These are phyloP conservation scores for Bruguiera parviflora DNA, from an alignment of 345 rosid genomes.

Conservation along the genomic window DNA sequence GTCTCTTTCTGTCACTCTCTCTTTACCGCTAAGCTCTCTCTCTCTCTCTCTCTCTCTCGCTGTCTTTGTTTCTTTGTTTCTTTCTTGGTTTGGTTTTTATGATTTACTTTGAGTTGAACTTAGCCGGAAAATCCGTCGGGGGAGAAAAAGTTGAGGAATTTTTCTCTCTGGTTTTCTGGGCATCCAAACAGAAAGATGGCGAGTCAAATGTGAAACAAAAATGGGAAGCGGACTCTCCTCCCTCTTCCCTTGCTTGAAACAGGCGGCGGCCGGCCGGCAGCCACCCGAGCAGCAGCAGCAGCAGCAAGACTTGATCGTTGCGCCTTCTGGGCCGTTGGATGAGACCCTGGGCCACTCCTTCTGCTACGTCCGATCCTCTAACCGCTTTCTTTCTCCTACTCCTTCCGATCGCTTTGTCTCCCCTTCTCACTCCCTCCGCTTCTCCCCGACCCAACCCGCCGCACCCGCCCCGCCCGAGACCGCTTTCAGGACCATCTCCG, in stretches of 20 bases:
- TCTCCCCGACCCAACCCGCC: constrained; percentile 59
- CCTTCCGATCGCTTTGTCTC: constrained; percentile 85
- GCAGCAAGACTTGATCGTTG: constrained; percentile 44
- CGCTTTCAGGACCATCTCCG: constrained; percentile 81
- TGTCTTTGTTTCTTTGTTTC: not conserved
- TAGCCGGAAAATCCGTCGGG: not conserved
- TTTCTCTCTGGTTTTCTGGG: constrained; percentile 22
- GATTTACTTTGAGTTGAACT: not conserved
- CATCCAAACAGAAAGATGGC: constrained; percentile 31
- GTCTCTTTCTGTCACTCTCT: constrained; percentile 1
- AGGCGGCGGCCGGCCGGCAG: constrained; percentile 23
- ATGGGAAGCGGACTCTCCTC: constrained; percentile 95
- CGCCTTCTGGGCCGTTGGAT: constrained; percentile 68
- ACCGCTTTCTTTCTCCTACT: constrained; percentile 79
- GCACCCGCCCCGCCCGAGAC: constrained; percentile 39
- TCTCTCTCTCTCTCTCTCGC: not conserved
- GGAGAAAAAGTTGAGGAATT: not conserved
- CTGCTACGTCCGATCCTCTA: constrained; percentile 90
- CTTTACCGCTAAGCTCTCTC: constrained; percentile 1
- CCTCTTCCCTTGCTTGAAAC: constrained; percentile 63
- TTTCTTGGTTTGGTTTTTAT: not conserved
- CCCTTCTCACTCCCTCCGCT: constrained; percentile 81
- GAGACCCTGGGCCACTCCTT: constrained; percentile 95
- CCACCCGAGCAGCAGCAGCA: constrained; percentile 38
- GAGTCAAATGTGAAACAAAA: constrained; percentile 61